These are phyloP conservation scores for Colletotrichum destructivum DNA, from an alignment of 2,329 filamentous ascomycete genomes.

Conservation along the genomic window DNA sequence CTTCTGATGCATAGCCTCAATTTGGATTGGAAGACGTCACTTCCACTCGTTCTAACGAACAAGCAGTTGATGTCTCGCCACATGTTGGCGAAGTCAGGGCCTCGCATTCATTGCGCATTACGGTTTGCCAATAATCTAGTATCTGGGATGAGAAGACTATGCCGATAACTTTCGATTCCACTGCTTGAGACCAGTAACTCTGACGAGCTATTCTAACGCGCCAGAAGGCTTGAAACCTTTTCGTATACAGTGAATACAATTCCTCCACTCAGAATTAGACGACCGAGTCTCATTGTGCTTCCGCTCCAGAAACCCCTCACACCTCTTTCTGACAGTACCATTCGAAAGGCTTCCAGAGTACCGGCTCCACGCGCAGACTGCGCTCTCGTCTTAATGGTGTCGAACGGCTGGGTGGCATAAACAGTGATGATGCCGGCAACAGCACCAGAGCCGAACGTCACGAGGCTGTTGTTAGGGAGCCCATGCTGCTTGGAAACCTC, in stretches of 20 bases:
- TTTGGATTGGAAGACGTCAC: background rate
- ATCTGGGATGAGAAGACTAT: background rate
- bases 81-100: background rate
- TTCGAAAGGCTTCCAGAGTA: conserved; percentile 69
- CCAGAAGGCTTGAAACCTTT: conserved; percentile 64
- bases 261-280: conserved; percentile 76
- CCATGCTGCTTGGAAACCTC: conserved; percentile 47
- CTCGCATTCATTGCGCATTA: background rate
- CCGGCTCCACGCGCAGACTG: conserved; percentile 72
- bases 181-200: background rate
- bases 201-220: background rate
- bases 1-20: background rate
- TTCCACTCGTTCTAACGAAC: too few relatives aligned
- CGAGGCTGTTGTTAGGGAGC: conserved; percentile 43
- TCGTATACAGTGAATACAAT: conserved; percentile 77
- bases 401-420: conserved; percentile 72
- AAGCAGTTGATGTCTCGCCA: background rate
- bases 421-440: conserved; percentile 74
- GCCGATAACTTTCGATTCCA: too few relatives aligned
- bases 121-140: background rate
- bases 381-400: conserved; percentile 74
- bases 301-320: conserved; percentile 76
- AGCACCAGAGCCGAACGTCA: conserved; percentile 75
- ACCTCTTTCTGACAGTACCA: conserved; percentile 70
- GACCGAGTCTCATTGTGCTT: conserved; percentile 76